Percentiles rank a stretch among this genome's conserved stretches.
phyloP scores from a whole-genome alignment of 2,329 filamentous ascomycete genomes.

The Chalaropsis thielavioides region DNA sequence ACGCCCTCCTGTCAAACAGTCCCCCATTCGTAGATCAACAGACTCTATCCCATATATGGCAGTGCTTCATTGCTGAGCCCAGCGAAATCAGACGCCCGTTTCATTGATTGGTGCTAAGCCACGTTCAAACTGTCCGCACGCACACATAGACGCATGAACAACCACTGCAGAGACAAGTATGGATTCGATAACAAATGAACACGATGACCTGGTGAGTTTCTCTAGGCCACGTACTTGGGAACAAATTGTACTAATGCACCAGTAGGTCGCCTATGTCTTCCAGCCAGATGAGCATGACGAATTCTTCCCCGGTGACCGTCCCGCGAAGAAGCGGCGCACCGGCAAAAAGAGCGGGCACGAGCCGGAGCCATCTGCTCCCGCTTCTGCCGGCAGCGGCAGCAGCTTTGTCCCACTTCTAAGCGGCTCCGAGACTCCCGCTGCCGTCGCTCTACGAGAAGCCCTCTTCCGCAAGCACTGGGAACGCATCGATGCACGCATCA shows the following conservation, averaged over 20 bases:
- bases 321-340: slow-evolving; percentile 44
- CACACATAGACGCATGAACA: too few relatives aligned
- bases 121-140: background rate
- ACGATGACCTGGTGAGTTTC: slow-evolving; percentile 16
- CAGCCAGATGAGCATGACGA: slow-evolving; percentile 32
- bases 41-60: background rate
- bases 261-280: slow-evolving; percentile 49
- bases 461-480: slow-evolving; percentile 52
- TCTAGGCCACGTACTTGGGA: background rate
- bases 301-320: slow-evolving; percentile 26
- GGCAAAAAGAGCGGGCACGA: slow-evolving; percentile 26
- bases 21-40: background rate
- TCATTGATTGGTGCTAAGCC: background rate
- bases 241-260: slow-evolving; percentile 17
- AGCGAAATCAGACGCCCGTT: background rate
- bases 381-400: slow-evolving; percentile 18
- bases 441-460: slow-evolving; percentile 39
- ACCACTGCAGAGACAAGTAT: background rate
- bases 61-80: too few relatives aligned
- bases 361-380: background rate
- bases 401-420: slow-evolving; percentile 40
- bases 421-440: slow-evolving; percentile 37
- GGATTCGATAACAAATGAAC: slow-evolving; percentile 15
- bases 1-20: background rate
- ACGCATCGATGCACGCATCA: slow-evolving; percentile 47